Conservation (phyloP, 2,329 filamentous ascomycete species). For the Colletotrichum camelliae region DNA sequence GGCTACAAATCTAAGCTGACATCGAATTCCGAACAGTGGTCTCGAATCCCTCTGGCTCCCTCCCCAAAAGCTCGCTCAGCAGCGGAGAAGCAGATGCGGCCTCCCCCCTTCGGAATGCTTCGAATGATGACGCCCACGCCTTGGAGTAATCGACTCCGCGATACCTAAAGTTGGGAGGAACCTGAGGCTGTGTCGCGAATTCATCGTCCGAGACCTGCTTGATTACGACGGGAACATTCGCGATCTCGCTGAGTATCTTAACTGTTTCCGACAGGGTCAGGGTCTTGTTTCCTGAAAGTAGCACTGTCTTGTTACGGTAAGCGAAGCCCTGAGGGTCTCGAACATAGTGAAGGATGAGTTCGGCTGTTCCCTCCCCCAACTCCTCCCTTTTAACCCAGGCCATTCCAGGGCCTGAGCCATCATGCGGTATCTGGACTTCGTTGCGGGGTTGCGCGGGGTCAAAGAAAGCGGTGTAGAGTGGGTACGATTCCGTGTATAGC, state of each 20-base stretch:
- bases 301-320: neutral
- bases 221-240: neutral
- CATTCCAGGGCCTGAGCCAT: neutral
- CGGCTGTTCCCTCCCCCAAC: neutral
- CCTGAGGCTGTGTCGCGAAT: neutral
- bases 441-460: neutral
- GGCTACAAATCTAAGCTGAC: neutral
- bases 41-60: neutral
- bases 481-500: neutral
- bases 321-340: neutral
- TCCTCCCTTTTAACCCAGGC: neutral
- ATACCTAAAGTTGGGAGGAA: neutral
- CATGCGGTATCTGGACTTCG: neutral
- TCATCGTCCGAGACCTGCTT: neutral
- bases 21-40: neutral
- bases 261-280: slow-evolving; percentile 15
- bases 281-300: slow-evolving; percentile 22
- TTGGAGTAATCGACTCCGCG: neutral
- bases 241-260: neutral
- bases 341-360: neutral
- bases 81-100: neutral
- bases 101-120: neutral
- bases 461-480: neutral
- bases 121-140: neutral
- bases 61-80: neutral